A percentile compares a stretch with the other conserved stretches of the same genome.
Conservation (phyloP, 1,139 yeast genomes). For the Kodamaea ohmeri region DNA sequence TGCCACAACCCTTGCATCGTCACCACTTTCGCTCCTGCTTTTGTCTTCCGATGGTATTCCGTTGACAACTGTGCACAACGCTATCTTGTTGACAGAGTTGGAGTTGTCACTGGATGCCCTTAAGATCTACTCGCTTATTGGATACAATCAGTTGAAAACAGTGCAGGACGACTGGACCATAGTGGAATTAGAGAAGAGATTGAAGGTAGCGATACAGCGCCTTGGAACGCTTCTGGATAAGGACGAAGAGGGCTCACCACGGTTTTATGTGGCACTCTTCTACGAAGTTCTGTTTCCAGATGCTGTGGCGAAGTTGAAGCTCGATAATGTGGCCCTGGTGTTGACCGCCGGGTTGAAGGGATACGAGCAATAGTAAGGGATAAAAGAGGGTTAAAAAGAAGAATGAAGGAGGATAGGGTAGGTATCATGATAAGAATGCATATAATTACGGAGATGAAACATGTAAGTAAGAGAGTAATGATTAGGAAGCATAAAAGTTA, state of each 20-base stretch:
- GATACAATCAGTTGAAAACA: constrained; percentile 33
- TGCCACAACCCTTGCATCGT: constrained; percentile 15
- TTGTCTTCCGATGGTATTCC: constrained; percentile 44
- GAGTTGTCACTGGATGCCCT: constrained; percentile 37
- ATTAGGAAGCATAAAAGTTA: background rate
- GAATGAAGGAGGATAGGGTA: background rate
- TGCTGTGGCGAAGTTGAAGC: constrained; percentile 42
- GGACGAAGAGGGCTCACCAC: constrained; percentile 9
- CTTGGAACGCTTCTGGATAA: constrained; percentile 15
- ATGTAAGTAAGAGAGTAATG: background rate
- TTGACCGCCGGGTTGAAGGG: constrained; percentile 38
- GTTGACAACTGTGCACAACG: constrained; percentile 33
- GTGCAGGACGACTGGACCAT: constrained; percentile 29
- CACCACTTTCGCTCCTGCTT: constrained; percentile 42
- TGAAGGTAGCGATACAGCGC: constrained; percentile 29
- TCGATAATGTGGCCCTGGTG: constrained; percentile 35
- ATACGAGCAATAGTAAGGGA: constrained; percentile 14
- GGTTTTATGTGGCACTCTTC: constrained; percentile 32
- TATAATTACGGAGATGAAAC: too few species aligned
- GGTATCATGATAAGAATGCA: background rate
- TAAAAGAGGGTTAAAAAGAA: constrained; percentile 3
- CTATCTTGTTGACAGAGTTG: constrained; percentile 15
- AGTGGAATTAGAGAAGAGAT: constrained; percentile 31
- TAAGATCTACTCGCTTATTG: constrained; percentile 46
- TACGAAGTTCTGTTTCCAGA: constrained; percentile 35